Conservation (phyloP, 192 early-diverging fungal genomes). For the Rhizophagus sp. region DNA sequence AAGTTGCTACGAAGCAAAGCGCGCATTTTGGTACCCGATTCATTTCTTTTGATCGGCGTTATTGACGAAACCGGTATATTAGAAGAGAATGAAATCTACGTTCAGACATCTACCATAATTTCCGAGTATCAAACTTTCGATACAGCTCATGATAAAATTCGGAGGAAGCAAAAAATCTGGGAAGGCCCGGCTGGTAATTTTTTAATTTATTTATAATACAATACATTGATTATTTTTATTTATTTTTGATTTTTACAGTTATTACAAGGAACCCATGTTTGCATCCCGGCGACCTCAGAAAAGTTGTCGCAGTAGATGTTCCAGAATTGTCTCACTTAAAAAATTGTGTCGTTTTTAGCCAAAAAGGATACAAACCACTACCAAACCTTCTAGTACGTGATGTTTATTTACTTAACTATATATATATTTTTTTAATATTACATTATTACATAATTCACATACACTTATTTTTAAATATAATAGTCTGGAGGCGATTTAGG, state of each 20-base stretch:
- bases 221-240: not conserved
- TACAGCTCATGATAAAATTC: not conserved
- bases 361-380: slow-evolving; percentile 61
- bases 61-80: slow-evolving; percentile 51
- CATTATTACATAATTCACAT: not conserved
- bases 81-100: not conserved
- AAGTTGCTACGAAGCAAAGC: slow-evolving; percentile 52
- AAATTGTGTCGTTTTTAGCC: slow-evolving; percentile 76
- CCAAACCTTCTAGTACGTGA: slow-evolving; percentile 71
- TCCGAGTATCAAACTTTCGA: not conserved
- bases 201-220: slow-evolving; percentile 2
- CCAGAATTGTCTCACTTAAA: slow-evolving; percentile 46
- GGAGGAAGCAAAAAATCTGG: not conserved
- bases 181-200: not conserved
- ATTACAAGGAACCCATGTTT: slow-evolving; percentile 62
- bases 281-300: slow-evolving; percentile 62
- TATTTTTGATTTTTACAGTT: slow-evolving; percentile 3
- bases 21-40: slow-evolving; percentile 51
- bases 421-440: slow-evolving; percentile 1
- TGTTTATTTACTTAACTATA: slow-evolving; percentile 74
- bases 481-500: slow-evolving; percentile 14
- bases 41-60: slow-evolving; percentile 55
- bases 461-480: not conserved
- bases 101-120: slow-evolving; percentile 27
- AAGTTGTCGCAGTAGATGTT: slow-evolving; percentile 49